phyloP scores from a whole-genome alignment of 495 filamentous ascomycete genomes.

The Pseudevernia furfuracea region DNA sequence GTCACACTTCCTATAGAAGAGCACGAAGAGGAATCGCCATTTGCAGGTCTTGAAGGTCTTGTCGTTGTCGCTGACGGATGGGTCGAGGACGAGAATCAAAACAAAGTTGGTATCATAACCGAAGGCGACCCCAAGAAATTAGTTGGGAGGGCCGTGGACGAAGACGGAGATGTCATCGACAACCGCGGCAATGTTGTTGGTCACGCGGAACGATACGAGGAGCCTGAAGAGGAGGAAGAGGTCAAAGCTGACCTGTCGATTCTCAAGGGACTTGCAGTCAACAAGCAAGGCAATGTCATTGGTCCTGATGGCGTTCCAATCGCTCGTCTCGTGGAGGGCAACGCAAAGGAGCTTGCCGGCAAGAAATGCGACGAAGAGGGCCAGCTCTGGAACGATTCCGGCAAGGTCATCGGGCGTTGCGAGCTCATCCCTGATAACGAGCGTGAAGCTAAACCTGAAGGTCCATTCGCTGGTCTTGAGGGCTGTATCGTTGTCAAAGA shows the following conservation, averaged over 20 bases:
- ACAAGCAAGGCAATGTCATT: constrained; percentile 74
- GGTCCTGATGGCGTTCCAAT: constrained; percentile 62
- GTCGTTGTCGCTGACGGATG: constrained; percentile 51
- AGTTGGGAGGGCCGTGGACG: constrained; percentile 53
- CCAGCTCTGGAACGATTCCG: constrained; percentile 65
- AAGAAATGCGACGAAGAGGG: constrained; percentile 65
- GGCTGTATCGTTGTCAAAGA: constrained; percentile 59
- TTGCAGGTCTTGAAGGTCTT: constrained; percentile 58
- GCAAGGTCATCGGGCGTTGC: constrained; percentile 63
- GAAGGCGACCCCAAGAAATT: constrained; percentile 60
- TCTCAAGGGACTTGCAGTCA: constrained; percentile 59
- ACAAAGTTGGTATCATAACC: constrained; percentile 48
- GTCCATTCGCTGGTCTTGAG: constrained; percentile 69
- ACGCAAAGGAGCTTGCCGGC: constrained; percentile 57
- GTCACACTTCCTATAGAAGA: constrained; percentile 53
- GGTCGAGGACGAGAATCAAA: constrained; percentile 53
- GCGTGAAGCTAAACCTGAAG: constrained; percentile 58
- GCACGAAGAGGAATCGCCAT: constrained; percentile 49
- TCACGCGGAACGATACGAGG: constrained; percentile 50
- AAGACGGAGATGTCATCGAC: constrained; percentile 58
- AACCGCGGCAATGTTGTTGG: constrained; percentile 55
- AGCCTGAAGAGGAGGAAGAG: constrained; percentile 33
- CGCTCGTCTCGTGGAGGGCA: constrained; percentile 60
- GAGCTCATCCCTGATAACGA: constrained; percentile 68
- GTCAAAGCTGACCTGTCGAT: constrained; percentile 51